Evolutionary conservation across 176 grass and related monocot genomes (phyloP), one percentile per base, ranked within the genome.

Genomic region (Paspalum notatum): DNA sequence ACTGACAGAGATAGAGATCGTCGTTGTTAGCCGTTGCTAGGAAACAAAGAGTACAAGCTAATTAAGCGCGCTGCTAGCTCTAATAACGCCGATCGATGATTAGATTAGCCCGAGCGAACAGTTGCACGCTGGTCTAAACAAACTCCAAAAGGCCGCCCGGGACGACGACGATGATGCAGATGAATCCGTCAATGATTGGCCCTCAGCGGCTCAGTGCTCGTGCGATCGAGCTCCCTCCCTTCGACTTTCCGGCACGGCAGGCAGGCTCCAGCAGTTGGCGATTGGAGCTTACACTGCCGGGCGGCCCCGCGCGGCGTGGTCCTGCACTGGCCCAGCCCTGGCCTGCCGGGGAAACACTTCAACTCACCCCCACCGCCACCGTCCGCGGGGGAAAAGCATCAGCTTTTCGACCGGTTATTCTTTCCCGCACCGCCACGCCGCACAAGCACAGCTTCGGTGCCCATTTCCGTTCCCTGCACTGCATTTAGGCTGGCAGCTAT

Each of bases 331-430:
- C 22, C 46, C 85, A 21, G 42, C 5, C 8, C 42, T 8, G 42
- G 3, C 22, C 57, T 4, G 70, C 82, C 62, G 21, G 37, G 51
- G 43, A 37, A 25, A 46, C 43, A 59, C 60, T 74, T 63, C 57
- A 44, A 70, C 67, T 42, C 44, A 65, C 60, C 62, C 43, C 63
- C 39, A 74, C 76, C 76, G 59, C 76, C 76, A 44, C 68, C 82
- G 62, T 51, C 15, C 20, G 54, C n/a, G 45, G 44, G 9, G 62
- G 62, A 80, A 84, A 76, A 32, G 63, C 71, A 3, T 32, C 32
- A 42, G 71, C 71, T 76, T 89, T 85, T 62, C 26, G 32, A 32
- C 3, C 32, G 0, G 82, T 71, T 63, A 80, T 76, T 79, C 70
- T 38, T 51, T n/a, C 75, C 68, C 80, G 56, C 42, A 43, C 64